Evolutionary conservation across 805 yeast genomes (phyloP), one percentile per base, ranked within the genome.

Genomic region (Candida pseudofarinosa): DNA sequence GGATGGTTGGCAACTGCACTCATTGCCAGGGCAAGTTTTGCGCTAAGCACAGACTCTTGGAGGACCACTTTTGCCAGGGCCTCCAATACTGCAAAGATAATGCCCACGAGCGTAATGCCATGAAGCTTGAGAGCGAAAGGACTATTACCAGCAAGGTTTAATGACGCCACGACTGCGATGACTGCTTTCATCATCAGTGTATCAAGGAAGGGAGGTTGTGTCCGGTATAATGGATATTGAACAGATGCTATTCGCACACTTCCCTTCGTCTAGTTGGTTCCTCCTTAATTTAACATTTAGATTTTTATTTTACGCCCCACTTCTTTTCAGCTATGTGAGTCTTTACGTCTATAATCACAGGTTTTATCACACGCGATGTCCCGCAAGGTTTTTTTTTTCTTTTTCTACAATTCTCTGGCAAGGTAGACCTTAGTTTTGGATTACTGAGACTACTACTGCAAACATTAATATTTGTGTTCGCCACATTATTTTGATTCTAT

Each of bases 11-110:
- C 38, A 89, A 83, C 60, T 88, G 97, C 62, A 76, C 81, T 41
- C 85, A 82, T 58, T 88, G 97, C 62, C 78, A 79, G 38, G 95
- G 95, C 36, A 84, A 83, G 56, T 88, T 80, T 62, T 88, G 97
- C 63, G 83, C 91, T 26, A 84, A 85, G 55, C 97, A 88, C 67
- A 76, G 97, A 43, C 71, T 88, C 43, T 71, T 89, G 66, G 97
- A 88, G 63, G 88, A 83, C 62, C 97, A 88, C 65, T 61, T 74
- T 45, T 88, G 97, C 60, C 71, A 75, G 44, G 95, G 93, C 4
- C 74, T 88, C 45, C 84, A 83, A 56, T 74, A 69, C 50, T 88
- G 95, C 70, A 87, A 87, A 70, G 90, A 88, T 54, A 80, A 76
- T 54, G 80, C 88, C 51, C 95, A 87, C 55, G 90, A 85, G 52